Base-by-base conservation (phyloP, 2,329 filamentous ascomycete genomes). In the Mycosphaerella arachidis region DNA sequence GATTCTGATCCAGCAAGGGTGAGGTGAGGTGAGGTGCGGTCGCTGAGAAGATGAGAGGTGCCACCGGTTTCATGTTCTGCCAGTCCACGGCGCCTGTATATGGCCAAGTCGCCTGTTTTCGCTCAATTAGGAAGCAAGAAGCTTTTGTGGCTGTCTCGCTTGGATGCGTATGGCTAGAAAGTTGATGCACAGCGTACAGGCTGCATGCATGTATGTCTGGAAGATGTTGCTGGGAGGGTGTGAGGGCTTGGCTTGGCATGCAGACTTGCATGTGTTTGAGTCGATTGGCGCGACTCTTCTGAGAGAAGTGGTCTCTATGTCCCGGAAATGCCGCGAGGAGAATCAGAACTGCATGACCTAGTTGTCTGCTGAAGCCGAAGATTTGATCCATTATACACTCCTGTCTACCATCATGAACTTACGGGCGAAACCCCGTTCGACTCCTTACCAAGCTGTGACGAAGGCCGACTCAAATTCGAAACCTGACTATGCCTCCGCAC, bases 401-500 rank as follows among this genome's bases (percentile, higher is more conserved):
- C 40, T 43, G 13, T 7, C 18, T 18, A 43, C n/a, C 40, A 43
- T 43, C 5, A n/a, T 43, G 13, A 43, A 18, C 40, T 18, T 16
- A 18, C n/a, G 12, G 40, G n/a, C 40, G 40, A 43, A 13, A 43
- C 40, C 40, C 40, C n/a, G n/a, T n/a, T n/a, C 16, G 40, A 43
- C 40, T 43, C 40, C 40, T 43, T 43, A 18, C 40, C 40, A 13
- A 43, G 40, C 40, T 43, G 40, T 16, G 40, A 43, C n/a, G 40
- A n/a, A 16, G 40, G 40, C 13, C 16, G 40, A n/a, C 12, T 43
- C 1, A 43, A 43, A 43, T 8, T 29, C 24, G 43, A 50, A 16
- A 27, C 45, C 18, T 54, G 37, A 51, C 57, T 59, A n/a, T 45
- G 37, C 52, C 57, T 55, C 52, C 52, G 18, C 5, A 55, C 52